These are phyloP conservation scores for Colletotrichum destructivum DNA, from an alignment of 2,329 filamentous ascomycete genomes.

Conservation along the genomic window DNA sequence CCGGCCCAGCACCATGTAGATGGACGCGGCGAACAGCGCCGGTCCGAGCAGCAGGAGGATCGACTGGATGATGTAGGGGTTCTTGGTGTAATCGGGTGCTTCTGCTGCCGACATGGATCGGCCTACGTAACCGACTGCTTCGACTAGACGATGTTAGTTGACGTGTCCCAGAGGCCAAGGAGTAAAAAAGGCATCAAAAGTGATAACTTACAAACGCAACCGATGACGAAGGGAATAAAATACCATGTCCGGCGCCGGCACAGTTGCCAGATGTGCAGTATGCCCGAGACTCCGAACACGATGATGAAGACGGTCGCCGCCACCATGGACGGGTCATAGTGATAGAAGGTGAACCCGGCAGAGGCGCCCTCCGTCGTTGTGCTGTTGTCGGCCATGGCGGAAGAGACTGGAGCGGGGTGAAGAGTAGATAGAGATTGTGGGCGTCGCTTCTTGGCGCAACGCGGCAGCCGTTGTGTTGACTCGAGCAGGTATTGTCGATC, in stretches of 20 bases:
- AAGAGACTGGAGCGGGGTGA: too few species aligned
- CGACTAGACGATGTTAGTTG: slow-evolving; percentile 52
- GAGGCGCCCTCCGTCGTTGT: slow-evolving; percentile 8
- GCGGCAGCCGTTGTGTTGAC: background rate
- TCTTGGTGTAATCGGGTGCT: slow-evolving; percentile 55
- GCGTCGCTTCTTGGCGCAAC: background rate
- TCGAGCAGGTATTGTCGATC: background rate
- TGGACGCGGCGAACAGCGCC: slow-evolving; percentile 63
- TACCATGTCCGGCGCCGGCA: slow-evolving; percentile 63
- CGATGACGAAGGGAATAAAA: slow-evolving; percentile 66
- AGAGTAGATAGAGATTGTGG: too few species aligned
- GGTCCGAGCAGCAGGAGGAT: slow-evolving; percentile 63
- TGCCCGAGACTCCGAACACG: slow-evolving; percentile 57
- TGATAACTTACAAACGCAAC: slow-evolving; percentile 64
- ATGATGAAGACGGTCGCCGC: slow-evolving; percentile 60
- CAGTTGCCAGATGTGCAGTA: slow-evolving; percentile 58
- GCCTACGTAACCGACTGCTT: slow-evolving; percentile 66
- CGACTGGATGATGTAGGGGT: slow-evolving; percentile 59
- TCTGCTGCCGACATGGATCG: slow-evolving; percentile 61
- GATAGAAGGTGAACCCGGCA: slow-evolving; percentile 54
- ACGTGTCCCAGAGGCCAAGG: background rate
- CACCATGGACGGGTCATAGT: slow-evolving; percentile 62
- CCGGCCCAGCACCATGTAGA: too few species aligned
- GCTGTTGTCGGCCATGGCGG: slow-evolving; percentile 24
- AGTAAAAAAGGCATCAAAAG: background rate